Evolutionary conservation across 1,284 basidiomycete genomes (phyloP).

Genomic region (Apiotrichum gracile): DNA sequence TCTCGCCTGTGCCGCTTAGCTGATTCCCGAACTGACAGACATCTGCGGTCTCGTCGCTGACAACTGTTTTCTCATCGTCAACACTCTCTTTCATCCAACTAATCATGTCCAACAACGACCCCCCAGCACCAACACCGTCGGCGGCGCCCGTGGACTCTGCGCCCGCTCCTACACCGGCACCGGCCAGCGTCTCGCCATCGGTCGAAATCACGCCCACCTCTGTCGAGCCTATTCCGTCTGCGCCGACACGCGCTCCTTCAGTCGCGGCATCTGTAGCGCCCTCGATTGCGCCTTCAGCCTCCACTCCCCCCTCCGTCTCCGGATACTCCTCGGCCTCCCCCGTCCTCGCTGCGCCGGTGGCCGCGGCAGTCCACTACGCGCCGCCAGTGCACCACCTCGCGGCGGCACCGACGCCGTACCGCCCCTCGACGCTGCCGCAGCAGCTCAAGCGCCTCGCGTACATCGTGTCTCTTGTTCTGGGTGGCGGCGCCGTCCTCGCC

Average conservation of each 20-base stretch:
- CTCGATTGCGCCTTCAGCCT: background rate
- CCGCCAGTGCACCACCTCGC: constrained; percentile 6
- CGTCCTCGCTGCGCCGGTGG: background rate
- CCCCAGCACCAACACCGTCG: constrained; percentile 30
- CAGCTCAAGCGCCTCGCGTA: constrained; percentile 35
- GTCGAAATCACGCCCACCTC: background rate
- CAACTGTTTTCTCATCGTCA: background rate
- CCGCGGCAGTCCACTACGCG: background rate
- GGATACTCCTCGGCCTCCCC: background rate
- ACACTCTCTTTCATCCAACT: background rate
- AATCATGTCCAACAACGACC: constrained; percentile 37
- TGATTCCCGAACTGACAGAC: background rate
- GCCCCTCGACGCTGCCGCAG: constrained; percentile 6
- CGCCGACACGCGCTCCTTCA: background rate
- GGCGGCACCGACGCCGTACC: constrained; percentile 2
- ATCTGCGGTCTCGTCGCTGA: background rate
- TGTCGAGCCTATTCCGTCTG: background rate
- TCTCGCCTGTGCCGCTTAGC: background rate
- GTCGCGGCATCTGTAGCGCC: background rate
- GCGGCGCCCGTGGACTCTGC: constrained; percentile 25
- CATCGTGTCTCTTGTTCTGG: constrained; percentile 38
- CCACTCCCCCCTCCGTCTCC: background rate
- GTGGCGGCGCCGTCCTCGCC: constrained; percentile 30
- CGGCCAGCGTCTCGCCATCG: constrained; percentile 3
- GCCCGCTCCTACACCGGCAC: constrained; percentile 6